Base-by-base conservation (phyloP, 768 basidiomycete genomes). In the Boletus subparvulus region DNA sequence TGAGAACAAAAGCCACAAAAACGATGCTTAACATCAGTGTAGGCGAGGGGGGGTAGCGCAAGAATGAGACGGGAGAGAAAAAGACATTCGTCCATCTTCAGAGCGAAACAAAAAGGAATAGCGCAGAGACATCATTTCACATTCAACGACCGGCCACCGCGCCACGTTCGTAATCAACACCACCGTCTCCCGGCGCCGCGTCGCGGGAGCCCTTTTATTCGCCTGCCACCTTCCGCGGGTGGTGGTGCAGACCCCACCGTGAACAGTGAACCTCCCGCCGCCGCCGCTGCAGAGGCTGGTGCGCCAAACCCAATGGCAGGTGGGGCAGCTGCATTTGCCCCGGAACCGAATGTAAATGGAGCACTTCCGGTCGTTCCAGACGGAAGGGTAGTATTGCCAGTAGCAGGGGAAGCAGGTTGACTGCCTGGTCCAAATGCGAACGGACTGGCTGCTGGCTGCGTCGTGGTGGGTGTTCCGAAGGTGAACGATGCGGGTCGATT, bases 201-300 rank as follows among this genome's bases (percentile, higher is more conserved):
- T 46, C 72, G 81, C 44, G 84, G 84, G 46, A 86, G 74, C 53
- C 81, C 83, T 71, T 83, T 83, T 45, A 85, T 78, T 47, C 75
- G 75, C 44, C 82, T 75, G 19, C 61, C 65, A 51, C 74, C 75
- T 37, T 68, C 52, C 61, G 73, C 40, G 5, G 77, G 70, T 26
- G 78, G 61, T 17, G 85, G 80, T 2, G 81, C 78, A 46, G 85
- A 75, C 32, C 85, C 85, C 51, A 86, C 85, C 13, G 84, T 86
- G 63, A 86, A 86, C 36, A 86, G 58, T 3, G 72, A 62, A 50
- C 57, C 67, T 8, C 73, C 71, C 33, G 26, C 51, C 3, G 62
- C 17, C 3, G 78, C 67, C 11, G 78, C 65, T 14, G 73, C 72
- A 36, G 69, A n/a, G 11, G 75, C 66, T 3, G 65, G 9, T 6